Evolutionary conservation across 1,284 basidiomycete genomes (phyloP), one percentile per base, ranked within the genome.

Genomic region (Sphaerobolus stellatus): DNA sequence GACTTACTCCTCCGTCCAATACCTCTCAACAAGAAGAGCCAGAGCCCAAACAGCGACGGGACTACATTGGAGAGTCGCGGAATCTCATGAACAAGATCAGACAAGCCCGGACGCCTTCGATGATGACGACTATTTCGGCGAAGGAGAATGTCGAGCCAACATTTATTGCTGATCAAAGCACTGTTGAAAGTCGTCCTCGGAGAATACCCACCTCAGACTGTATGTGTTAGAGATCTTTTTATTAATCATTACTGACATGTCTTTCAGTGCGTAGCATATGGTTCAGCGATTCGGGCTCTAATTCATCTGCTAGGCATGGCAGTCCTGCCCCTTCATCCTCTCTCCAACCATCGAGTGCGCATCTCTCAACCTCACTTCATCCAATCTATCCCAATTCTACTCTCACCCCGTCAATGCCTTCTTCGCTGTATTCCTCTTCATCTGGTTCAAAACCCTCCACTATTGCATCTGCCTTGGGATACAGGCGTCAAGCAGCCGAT

Each of bases 81-180:
- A 82, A 78, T 29, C 76, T 90, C 45, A 90, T 90, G 86, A 76
- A 86, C 61, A 81, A 86, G 65, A 89, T 90, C 63, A 84, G 84
- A 61, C 79, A 81, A 61, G 84, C 86, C 4, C 81, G 82, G 28
- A 84, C 88, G 63, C 86, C 84, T 59, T 89, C 88, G 0, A 87
- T 86, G 1, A 77, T 86, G 27, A 86, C 86, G 1, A 84, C 84
- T 3, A 75, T 77, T 9, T 68, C 72, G 11, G 38, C 24, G 16
- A 41, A 40, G 27, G 34, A 48, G 25, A 43, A 40, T 30, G 29
- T 51, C 25, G 25, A 51, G 29, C 36, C 38, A n/a, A 51, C 50
- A 14, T 47, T 18, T 20, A 30, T 29, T 16, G 38, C 11, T 29
- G 44, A 53, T 20, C 25, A 48, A 2, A 49, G 52, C 18, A 48